phyloP scores from a whole-genome alignment of 108 stramenopile genomes.

The Cyclotella atomus region DNA sequence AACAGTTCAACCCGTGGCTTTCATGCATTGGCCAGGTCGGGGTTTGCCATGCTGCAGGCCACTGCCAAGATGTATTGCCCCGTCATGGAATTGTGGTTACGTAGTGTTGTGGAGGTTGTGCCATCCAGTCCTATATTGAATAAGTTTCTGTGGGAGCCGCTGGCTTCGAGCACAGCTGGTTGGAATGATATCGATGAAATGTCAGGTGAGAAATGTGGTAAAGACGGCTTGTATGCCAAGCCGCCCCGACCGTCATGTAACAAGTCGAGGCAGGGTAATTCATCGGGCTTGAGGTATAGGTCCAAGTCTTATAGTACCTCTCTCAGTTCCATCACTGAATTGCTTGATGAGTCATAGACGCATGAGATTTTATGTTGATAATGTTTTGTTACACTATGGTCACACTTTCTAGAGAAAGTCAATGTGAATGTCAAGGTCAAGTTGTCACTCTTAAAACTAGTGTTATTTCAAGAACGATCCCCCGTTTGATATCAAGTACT shows the following conservation, averaged over 20 bases:
- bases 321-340: constrained; percentile 43
- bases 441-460: no score
- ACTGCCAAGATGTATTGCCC: constrained; percentile 72
- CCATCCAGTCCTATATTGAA: constrained; percentile 68
- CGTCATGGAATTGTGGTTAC: constrained; percentile 72
- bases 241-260: background rate
- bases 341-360: constrained; percentile 11
- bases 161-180: constrained; percentile 35
- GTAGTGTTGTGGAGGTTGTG: constrained; percentile 62
- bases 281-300: constrained; percentile 9
- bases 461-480: no score
- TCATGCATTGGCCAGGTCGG: constrained; percentile 52
- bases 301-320: constrained; percentile 25
- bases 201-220: background rate
- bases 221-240: constrained; percentile 1
- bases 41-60: constrained; percentile 72
- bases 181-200: constrained; percentile 15
- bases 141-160: constrained; percentile 79
- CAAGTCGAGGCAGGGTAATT: constrained; percentile 22
- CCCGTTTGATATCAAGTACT: no score
- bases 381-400: background rate
- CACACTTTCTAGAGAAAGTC: no score
- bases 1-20: constrained; percentile 9
- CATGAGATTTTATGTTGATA: no score
- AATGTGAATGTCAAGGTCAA: no score